Evolutionary conservation across 805 yeast species (phyloP), one percentile per base, ranked within the genome.

Genomic region (Metschnikowia noctiluminum): DNA sequence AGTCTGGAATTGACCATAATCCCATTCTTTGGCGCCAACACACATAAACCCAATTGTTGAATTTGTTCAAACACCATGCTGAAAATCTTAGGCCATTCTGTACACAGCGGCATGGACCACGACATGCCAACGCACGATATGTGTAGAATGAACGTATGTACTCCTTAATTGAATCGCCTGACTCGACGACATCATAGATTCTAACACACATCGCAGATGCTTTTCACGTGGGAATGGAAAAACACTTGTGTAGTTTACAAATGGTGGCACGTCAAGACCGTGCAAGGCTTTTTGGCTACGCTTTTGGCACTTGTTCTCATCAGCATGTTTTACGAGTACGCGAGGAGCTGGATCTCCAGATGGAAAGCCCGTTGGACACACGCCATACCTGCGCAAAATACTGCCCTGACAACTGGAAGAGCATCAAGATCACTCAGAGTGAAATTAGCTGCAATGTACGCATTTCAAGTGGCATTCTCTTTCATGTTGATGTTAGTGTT

Each of bases 261-360:
- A 48, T 84, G 91, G 87, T 88, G 96, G 96, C 92, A 85, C 56
- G 78, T 88, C 46, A 71, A 70, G 42, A 77, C 83, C 1, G 59
- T 67, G 6, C 38, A 65, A 2, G 83, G 81, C 7, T 76, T 88
- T 42, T 7, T 84, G 2, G 48, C 79, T 7, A 76, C 89, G 1
- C 60, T 86, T 36, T 10, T 78, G 0, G 74, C 76, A 0, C 71
- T 87, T 26, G 71, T 71, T 0, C 51, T 65, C 0, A 48, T 85
- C 6, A 72, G 83, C 2, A 72, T 80, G 39, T 78, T 81, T 1
- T 88, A 85, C 62, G 95, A 87, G 61, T 81, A 69, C 54, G 43
- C 81, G n/a, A 76, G 69, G 45, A 48, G 48, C 43, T 51, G 60
- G 55, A 52, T 63, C 27, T 43, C 52, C 28, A 54, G 50, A 30